Evolutionary conservation across 1,284 basidiomycete genomes (phyloP), one percentile per base, ranked within the genome.

Genomic region (Malassezia dermatis): DNA sequence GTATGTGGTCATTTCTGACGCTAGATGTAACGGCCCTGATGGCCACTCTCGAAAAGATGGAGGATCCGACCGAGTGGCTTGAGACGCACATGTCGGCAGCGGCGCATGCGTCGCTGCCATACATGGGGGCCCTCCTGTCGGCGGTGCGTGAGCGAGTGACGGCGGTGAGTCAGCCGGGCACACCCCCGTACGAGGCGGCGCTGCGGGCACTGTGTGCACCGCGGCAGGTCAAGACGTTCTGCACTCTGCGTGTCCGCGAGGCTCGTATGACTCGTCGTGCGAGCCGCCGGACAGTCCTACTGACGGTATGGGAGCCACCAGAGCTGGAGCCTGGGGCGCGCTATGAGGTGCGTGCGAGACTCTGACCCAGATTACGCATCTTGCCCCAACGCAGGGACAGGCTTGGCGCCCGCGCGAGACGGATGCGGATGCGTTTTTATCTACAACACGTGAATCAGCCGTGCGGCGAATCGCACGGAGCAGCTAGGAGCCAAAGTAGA

Each of bases 191-290:
- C 27, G 44, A 43, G 3, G 48, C 45, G 27, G 39, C 51, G 19
- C 17, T 52, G 7, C 70, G 91, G 85, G 75, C 75, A 15, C 65
- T 78, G 13, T 91, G 84, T 66, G 89, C 90, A 2, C 81, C 83
- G 1, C 82, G 91, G 11, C 78, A 86, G 21, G 84, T 89, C 12
- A 82, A 85, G 40, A 82, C 80, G 55, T 94, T 95, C 75, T 80
- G 89, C 21, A 82, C 94, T 4, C 75, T 91, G 8, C 78, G 84
- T 12, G 80, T 86, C 19, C 78, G 81, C 58, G 93, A 96, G 70
- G 83, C 84, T 6, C 56, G 59, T 8, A 51, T 59, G 0, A 50
- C 58, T 0, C 58, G 58, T 4, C 54, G 55, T 5, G 40, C 45
- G 4, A 31, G 48, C 4, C 35, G 48, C 15, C 61, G 67, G 1